Evolutionary conservation across 441 rosid species (phyloP), one percentile per base, ranked within the genome.

Genomic region (Croton laevigatus): DNA sequence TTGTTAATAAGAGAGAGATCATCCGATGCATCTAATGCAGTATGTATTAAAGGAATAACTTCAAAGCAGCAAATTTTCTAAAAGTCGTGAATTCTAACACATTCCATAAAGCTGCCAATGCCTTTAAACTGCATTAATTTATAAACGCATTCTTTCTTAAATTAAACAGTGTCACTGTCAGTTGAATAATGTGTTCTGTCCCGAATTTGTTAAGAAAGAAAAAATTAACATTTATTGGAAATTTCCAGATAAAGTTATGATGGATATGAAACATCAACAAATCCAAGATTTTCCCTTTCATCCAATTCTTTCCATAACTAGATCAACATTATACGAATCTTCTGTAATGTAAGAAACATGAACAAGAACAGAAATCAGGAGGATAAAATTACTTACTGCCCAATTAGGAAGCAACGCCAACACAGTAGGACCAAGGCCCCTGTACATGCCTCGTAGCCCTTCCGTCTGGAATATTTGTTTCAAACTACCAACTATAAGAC

Each of bases 391-490:
- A 59, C 91, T 85, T 80, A 94, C 99, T 20, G 98, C 97, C 99
- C 99, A 94, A 71, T 88, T 94, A 16, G 99, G 99, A 68, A 94
- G 97, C 59, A 94, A 77, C 42, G 99, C 99, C 69, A 92, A 27
- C 65, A 94, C 81, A 14, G 97, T 94, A 65, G 99, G 96, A 61
- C 96, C 82, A 64, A 92, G 96, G 46, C 98, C 99, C 64, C 93
- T 88, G 59, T 94, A 94, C 90, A 94, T 68, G 62, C 99, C 99
- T 60, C 81, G 86, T 68, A 88, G 37, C 14, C 99, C 97, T 76
- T 92, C 97, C 66, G 75, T 83, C 74, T 76, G 86, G 27, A 87
- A 53, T 77, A 92, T 90, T 75, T 81, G 79, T 71, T 81, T 85
- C 67, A 94, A 70, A 63, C 94, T 89, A 74, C 89, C 81, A 67